Evolutionary conservation across 257 asterid genomes (phyloP), one percentile per base, ranked within the genome.

Genomic region (Solanum sejunctum): DNA sequence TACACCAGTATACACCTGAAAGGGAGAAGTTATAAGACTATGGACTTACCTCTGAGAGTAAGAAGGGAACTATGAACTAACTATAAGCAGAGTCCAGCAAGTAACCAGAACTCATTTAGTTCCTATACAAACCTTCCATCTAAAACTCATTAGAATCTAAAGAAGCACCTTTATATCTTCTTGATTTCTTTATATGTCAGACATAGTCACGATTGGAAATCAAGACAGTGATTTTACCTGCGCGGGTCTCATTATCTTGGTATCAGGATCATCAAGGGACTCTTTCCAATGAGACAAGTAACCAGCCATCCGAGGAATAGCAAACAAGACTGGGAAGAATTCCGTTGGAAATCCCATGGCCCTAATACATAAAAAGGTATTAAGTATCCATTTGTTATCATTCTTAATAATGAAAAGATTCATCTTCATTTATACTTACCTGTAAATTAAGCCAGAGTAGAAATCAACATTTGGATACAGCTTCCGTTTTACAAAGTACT

Each of bases 271-370:
- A 88, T 93, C 99, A 54, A 96, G 91, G 61, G 99, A 96, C 86
- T 96, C 99, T 20, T 95, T 91, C 99, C 99, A 96, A 89, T 96
- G 99, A 87, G 99, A 93, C 85, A 96, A 90, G 87, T 96, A 96
- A 60, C 99, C 99, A 72, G 99, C 99, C 99, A 96, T 96, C 47
- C 99, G 94, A 64, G 99, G 99, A 86, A 93, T 90, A 54, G 99
- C 99, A 87, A 96, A 95, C 88, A 96, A 80, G 85, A 96, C 98
- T 11, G 99, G 97, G 58, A 96, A 96, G 95, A 96, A 96, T 89
- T 96, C 99, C 0, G 98, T 92, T 5, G 99, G 98, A 67, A 96
- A 96, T n/a, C 99, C 99, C 92, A 95, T 96, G 55, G 99, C 98
- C 94, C 99, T 96, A 92, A 86, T 56, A 51, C 18, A 83, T 55